These are phyloP conservation scores for Cladosporium sp. DNA, from an alignment of 2,329 filamentous ascomycete genomes.

Conservation along the genomic window DNA sequence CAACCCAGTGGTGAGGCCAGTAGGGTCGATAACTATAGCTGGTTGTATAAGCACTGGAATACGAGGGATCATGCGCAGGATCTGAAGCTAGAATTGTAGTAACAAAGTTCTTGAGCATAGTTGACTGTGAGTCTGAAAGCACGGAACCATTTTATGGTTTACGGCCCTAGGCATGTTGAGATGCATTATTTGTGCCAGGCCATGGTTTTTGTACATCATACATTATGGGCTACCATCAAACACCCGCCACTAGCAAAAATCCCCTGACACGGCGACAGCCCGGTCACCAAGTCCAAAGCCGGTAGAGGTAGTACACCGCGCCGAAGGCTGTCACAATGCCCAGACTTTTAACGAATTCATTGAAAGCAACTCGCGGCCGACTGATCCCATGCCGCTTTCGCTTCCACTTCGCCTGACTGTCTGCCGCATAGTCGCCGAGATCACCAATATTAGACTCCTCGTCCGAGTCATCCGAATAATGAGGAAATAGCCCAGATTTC, in stretches of 20 bases:
- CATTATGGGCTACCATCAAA: background rate
- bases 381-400: conserved; percentile 28
- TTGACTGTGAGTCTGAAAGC: no score
- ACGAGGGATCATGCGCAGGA: no score
- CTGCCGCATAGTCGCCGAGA: conserved; percentile 26
- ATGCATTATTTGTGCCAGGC: background rate
- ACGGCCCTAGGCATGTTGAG: no score
- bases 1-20: no score
- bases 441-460: conserved; percentile 16
- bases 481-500: conserved; percentile 39
- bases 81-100: no score
- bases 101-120: no score
- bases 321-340: conserved; percentile 49
- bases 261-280: no score
- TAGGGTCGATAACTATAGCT: no score
- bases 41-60: no score
- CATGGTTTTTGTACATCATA: background rate
- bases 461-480: conserved; percentile 27
- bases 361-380: conserved; percentile 46
- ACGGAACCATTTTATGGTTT: no score
- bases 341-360: conserved; percentile 59
- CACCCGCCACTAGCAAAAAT: background rate
- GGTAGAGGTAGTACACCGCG: background rate
- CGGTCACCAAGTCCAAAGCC: conserved; percentile 7
- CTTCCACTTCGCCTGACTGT: conserved; percentile 26